Conservation (phyloP, 169 alveolate species). For the Pseudocohnilembus persalinus region DNA sequence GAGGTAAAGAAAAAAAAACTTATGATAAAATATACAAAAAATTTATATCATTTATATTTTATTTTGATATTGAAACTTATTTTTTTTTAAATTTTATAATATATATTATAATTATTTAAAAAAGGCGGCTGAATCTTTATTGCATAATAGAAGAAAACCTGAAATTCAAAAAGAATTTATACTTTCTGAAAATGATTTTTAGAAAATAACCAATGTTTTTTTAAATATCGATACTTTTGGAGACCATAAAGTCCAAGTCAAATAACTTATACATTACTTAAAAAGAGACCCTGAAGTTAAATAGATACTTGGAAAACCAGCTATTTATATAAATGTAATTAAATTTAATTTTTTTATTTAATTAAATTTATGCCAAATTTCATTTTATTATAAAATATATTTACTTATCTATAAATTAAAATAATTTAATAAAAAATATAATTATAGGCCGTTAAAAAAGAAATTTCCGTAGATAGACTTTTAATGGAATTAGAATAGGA, state of each 20-base stretch:
- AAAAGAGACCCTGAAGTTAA: neutral
- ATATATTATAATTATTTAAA: too few relatives aligned
- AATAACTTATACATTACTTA: neutral
- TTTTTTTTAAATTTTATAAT: too few relatives aligned
- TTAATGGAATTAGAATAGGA: neutral
- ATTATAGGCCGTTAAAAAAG: neutral
- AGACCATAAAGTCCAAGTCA: conserved; percentile 1
- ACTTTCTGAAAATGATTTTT: conserved; percentile 5
- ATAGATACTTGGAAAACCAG: neutral
- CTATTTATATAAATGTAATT: neutral
- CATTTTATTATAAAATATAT: conserved; percentile 3
- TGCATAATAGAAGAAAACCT: neutral
- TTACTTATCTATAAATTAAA: conserved; percentile 4
- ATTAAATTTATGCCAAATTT: neutral
- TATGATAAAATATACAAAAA: too few relatives aligned
- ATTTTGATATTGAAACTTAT: too few relatives aligned
- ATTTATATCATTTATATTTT: too few relatives aligned
- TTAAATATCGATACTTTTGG: conserved; percentile 27
- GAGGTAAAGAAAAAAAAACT: neutral
- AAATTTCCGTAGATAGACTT: neutral
- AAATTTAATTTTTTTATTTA: too few relatives aligned
- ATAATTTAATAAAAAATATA: too few relatives aligned
- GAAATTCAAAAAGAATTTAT: neutral
- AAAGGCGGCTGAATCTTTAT: neutral
- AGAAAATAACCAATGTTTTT: conserved; percentile 3